A percentile compares a stretch with the other conserved stretches of the same genome.
These are phyloP conservation scores for Taxawa tesnikishii DNA, from an alignment of 2,329 filamentous ascomycete species.

Conservation along the genomic window DNA sequence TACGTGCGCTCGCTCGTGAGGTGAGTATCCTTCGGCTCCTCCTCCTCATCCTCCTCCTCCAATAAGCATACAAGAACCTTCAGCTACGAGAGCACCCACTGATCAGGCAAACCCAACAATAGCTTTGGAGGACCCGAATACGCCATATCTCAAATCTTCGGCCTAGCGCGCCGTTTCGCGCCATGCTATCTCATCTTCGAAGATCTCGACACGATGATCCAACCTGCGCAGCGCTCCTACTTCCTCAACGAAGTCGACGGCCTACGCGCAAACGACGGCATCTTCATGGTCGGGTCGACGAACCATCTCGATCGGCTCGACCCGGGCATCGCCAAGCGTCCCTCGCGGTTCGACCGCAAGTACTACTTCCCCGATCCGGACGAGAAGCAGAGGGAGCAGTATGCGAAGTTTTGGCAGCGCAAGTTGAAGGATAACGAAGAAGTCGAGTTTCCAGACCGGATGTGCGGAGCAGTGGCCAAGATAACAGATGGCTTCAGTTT, in stretches of 20 bases:
- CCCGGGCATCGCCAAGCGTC: slow-evolving; percentile 31
- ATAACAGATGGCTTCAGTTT: slow-evolving; percentile 54
- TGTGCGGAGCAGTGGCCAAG: slow-evolving; percentile 37
- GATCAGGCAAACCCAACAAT: neutral
- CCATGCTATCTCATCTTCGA: slow-evolving; percentile 29
- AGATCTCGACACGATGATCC: slow-evolving; percentile 28
- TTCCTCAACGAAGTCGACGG: slow-evolving; percentile 33
- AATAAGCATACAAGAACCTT: no score
- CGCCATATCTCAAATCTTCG: slow-evolving; percentile 32
- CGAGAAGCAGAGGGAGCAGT: slow-evolving; percentile 24
- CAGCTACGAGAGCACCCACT: no score
- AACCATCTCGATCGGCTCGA: slow-evolving; percentile 27
- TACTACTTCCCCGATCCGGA: slow-evolving; percentile 31
- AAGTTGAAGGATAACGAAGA: slow-evolving; percentile 20
- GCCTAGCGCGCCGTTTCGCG: slow-evolving; percentile 22
- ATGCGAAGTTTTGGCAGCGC: slow-evolving; percentile 31
- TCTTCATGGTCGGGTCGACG: slow-evolving; percentile 29
- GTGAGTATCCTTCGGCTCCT: neutral
- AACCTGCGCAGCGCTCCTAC: slow-evolving; percentile 21
- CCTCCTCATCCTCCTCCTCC: neutral
- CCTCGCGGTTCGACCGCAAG: slow-evolving; percentile 34
- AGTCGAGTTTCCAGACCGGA: slow-evolving; percentile 16
- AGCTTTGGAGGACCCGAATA: slow-evolving; percentile 38
- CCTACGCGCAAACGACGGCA: slow-evolving; percentile 26
- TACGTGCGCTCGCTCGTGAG: slow-evolving; percentile 44